Evolutionary conservation across 805 yeast species (phyloP).

Genomic region (Ogataea pignaliae): DNA sequence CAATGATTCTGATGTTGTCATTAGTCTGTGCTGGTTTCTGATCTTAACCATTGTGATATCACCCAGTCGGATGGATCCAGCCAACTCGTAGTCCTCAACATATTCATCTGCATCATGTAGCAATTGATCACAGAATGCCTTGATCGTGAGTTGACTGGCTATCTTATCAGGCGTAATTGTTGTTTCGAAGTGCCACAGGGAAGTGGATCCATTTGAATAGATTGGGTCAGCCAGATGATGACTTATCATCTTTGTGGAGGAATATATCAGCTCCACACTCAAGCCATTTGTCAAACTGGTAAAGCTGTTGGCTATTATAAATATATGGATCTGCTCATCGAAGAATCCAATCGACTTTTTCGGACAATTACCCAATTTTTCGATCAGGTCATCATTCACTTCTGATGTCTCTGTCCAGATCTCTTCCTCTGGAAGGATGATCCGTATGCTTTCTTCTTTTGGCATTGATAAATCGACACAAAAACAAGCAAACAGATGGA

Average conservation of each 20-base stretch:
- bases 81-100: slow-evolving; percentile 9
- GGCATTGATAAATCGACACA: too few relatives aligned
- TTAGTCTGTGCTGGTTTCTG: slow-evolving; percentile 4
- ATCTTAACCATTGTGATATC: slow-evolving; percentile 5
- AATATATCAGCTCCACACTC: slow-evolving; percentile 10
- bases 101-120: slow-evolving; percentile 3
- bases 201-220: background rate
- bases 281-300: background rate
- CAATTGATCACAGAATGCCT: slow-evolving; percentile 14
- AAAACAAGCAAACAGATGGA: too few relatives aligned
- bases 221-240: slow-evolving; percentile 4
- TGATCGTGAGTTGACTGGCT: slow-evolving; percentile 11
- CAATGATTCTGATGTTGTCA: slow-evolving; percentile 7
- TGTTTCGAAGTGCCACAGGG: slow-evolving; percentile 16
- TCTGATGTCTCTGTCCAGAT: too few relatives aligned
- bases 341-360: slow-evolving; percentile 10
- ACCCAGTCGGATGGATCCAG: slow-evolving; percentile 10
- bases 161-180: slow-evolving; percentile 17
- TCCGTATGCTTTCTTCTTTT: too few relatives aligned
- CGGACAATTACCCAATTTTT: background rate
- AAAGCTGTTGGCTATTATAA: slow-evolving; percentile 5
- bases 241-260: slow-evolving; percentile 4
- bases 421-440: too few relatives aligned
- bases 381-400: background rate
- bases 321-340: slow-evolving; percentile 12